Conservation (phyloP, 2,329 filamentous ascomycete genomes). For the Teratosphaeria destructans region DNA sequence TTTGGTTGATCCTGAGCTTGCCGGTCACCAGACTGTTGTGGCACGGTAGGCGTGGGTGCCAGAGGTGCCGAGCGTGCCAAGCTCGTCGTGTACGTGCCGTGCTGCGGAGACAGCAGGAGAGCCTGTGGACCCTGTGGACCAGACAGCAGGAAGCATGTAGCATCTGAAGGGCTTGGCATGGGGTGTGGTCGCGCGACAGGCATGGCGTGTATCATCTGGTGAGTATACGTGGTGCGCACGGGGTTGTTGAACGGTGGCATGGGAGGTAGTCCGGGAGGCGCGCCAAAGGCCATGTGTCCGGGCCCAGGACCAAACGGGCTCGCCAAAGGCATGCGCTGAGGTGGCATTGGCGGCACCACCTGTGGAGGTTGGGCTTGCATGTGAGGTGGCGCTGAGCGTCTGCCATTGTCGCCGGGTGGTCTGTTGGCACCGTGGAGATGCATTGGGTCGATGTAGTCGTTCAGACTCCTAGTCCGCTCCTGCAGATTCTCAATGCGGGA, state of each 20-base stretch:
- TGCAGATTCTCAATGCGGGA: slow-evolving; percentile 13
- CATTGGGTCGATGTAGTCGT: slow-evolving; percentile 22
- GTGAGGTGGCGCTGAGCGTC: neutral
- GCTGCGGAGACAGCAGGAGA: slow-evolving; percentile 31
- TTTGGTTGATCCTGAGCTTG: neutral
- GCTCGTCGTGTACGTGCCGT: slow-evolving; percentile 17
- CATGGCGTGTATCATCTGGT: neutral
- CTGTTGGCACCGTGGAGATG: neutral
- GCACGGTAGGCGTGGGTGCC: neutral
- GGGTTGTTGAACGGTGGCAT: slow-evolving; percentile 3
- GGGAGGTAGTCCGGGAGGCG: neutral
- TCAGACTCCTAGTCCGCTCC: slow-evolving; percentile 14
- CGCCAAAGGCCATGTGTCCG: neutral
- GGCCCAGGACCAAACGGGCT: neutral
- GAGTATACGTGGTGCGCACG: neutral
- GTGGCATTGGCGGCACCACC: neutral
- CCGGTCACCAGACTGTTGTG: neutral
- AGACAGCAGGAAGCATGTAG: slow-evolving; percentile 33
- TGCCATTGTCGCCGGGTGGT: neutral
- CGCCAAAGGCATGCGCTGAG: neutral
- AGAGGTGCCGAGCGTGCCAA: neutral
- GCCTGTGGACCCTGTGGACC: slow-evolving; percentile 36
- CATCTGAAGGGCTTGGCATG: slow-evolving; percentile 13
- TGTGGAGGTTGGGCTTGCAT: neutral
- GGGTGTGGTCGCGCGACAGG: slow-evolving; percentile 8